Evolutionary conservation across 2,329 filamentous ascomycete species (phyloP).

Genomic region (Rosellinia necatrix): DNA sequence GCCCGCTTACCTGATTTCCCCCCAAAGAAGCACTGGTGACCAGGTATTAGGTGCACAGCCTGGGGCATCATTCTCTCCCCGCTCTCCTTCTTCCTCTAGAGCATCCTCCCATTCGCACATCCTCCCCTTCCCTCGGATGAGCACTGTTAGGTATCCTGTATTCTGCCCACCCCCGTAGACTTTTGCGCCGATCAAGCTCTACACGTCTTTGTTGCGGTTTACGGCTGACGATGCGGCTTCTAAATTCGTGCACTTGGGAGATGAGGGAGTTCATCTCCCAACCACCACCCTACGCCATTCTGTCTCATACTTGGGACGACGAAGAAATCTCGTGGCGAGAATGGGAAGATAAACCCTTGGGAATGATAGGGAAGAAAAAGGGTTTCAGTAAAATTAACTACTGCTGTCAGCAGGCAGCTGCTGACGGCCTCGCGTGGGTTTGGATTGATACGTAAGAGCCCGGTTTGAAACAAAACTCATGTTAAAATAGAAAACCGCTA

Average conservation of each 20-base stretch:
- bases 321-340: slow-evolving; percentile 21
- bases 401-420: slow-evolving; percentile 11
- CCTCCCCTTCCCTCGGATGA: too few species aligned
- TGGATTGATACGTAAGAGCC: slow-evolving; percentile 24
- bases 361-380: background rate
- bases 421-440: slow-evolving; percentile 11
- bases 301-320: slow-evolving; percentile 23
- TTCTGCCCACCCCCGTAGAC: too few species aligned
- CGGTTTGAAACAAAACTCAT: background rate
- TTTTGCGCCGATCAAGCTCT: too few species aligned
- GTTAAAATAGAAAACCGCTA: background rate
- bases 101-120: too few species aligned
- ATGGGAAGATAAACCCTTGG: background rate
- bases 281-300: slow-evolving; percentile 17
- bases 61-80: too few species aligned
- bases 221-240: slow-evolving; percentile 13
- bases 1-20: too few species aligned
- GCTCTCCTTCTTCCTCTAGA: too few species aligned
- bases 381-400: slow-evolving; percentile 10
- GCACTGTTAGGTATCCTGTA: too few species aligned
- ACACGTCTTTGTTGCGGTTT: too few species aligned
- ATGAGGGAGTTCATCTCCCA: slow-evolving; percentile 19
- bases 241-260: slow-evolving; percentile 12
- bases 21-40: too few species aligned
- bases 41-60: too few species aligned